phyloP scores from a whole-genome alignment of 352 stramenopile species.

The Blastocystis sp. region DNA sequence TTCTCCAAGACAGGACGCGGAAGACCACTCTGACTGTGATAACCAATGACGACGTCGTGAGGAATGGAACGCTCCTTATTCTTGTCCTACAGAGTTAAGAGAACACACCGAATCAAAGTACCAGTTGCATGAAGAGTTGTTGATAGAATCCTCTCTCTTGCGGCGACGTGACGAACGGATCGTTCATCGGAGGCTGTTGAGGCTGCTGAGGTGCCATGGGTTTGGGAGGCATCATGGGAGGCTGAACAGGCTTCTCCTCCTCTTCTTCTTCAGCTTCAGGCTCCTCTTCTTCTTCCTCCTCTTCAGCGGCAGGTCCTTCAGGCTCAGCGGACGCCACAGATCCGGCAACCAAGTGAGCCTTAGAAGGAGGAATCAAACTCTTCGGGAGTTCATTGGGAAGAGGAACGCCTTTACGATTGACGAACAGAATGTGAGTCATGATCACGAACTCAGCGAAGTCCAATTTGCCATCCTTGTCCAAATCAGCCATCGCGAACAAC shows the following conservation, averaged over 20 bases:
- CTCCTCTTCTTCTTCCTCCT: not conserved
- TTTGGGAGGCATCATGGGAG: too few relatives aligned
- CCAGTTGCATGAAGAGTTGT: slow-evolving; percentile 44
- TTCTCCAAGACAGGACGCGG: slow-evolving; percentile 17
- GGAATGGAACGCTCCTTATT: slow-evolving; percentile 26
- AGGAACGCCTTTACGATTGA: slow-evolving; percentile 11
- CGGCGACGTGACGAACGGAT: slow-evolving; percentile 59
- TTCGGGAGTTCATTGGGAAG: slow-evolving; percentile 11
- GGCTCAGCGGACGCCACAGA: not conserved
- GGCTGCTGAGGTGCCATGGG: too few relatives aligned
- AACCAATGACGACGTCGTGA: slow-evolving; percentile 45
- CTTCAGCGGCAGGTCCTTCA: not conserved
- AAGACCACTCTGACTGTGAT: slow-evolving; percentile 64
- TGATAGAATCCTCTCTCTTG: slow-evolving; percentile 69
- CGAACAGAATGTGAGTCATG: slow-evolving; percentile 9
- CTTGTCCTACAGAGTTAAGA: not conserved
- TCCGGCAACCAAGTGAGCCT: not conserved
- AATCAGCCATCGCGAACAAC: slow-evolving; percentile 3
- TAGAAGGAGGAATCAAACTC: slow-evolving; percentile 36
- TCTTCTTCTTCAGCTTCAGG: slow-evolving; percentile 5
- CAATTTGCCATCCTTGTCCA: not conserved
- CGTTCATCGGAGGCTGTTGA: too few relatives aligned
- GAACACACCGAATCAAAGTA: not conserved
- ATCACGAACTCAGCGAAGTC: not conserved
- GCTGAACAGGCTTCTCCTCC: too few relatives aligned